These are phyloP conservation scores for Boletus subparvulus DNA, from an alignment of 768 basidiomycete genomes.

Conservation along the genomic window DNA sequence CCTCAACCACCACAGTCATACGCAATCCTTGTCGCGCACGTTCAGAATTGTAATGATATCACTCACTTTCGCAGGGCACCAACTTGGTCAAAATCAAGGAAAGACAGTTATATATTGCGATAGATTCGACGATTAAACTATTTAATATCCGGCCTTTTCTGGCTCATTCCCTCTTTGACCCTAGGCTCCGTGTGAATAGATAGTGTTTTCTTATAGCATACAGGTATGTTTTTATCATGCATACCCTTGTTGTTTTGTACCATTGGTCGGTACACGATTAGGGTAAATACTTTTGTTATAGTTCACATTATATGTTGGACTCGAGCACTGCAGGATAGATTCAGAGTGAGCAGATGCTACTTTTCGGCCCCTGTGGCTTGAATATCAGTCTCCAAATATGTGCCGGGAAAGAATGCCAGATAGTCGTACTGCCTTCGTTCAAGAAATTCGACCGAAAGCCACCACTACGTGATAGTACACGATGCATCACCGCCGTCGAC, in stretches of 20 bases:
- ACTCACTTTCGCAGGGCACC: constrained; percentile 10
- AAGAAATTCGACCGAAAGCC: background rate
- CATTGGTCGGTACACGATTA: constrained; percentile 12
- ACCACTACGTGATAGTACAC: background rate
- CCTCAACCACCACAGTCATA: background rate
- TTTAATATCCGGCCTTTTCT: constrained; percentile 22
- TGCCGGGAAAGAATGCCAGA: background rate
- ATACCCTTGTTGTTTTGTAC: constrained; percentile 1
- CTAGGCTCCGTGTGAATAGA: constrained; percentile 11
- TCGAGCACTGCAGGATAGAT: background rate
- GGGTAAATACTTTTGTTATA: constrained; percentile 24
- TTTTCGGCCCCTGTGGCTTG: background rate
- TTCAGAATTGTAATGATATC: constrained; percentile 8
- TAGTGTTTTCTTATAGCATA: constrained; percentile 20
- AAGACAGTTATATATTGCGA: constrained; percentile 25
- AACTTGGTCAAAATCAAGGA: constrained; percentile 16
- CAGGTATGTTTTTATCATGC: constrained; percentile 4
- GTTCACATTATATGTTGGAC: constrained; percentile 23
- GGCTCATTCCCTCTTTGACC: constrained; percentile 10
- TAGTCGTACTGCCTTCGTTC: background rate
- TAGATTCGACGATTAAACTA: constrained; percentile 19
- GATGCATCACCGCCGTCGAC: background rate
- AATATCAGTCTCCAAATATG: background rate
- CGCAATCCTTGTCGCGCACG: constrained; percentile 9
- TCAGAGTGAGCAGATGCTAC: constrained; percentile 3